phyloP scores from a whole-genome alignment of 768 basidiomycete species.

The Podaxis rugospora region DNA sequence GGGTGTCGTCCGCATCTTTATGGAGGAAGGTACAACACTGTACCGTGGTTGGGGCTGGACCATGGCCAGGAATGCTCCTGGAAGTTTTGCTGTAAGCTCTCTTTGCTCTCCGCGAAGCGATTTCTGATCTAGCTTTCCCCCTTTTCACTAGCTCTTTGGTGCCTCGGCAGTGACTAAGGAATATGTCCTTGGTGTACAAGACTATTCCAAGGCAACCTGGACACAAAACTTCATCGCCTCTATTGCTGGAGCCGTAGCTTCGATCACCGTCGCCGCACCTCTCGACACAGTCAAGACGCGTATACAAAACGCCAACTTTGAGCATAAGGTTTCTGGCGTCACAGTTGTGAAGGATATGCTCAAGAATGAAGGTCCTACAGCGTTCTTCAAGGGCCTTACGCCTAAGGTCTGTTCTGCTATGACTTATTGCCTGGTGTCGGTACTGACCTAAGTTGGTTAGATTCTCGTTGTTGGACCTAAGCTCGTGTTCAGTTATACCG shows the following conservation, averaged over 20 bases:
- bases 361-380: slow-evolving; percentile 75
- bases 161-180: slow-evolving; percentile 95
- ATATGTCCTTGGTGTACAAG: slow-evolving; percentile 80
- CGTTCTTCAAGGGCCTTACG: slow-evolving; percentile 96
- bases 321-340: slow-evolving; percentile 73
- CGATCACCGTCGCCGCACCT: slow-evolving; percentile 94
- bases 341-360: slow-evolving; percentile 83
- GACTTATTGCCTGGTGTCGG: background rate
- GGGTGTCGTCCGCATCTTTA: slow-evolving; percentile 82
- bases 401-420: slow-evolving; percentile 68
- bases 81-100: slow-evolving; percentile 80
- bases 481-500: slow-evolving; percentile 96
- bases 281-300: slow-evolving; percentile 96
- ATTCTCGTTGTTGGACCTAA: slow-evolving; percentile 96
- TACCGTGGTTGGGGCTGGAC: slow-evolving; percentile 99
- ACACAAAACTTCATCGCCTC: slow-evolving; percentile 96
- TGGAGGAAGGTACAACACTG: slow-evolving; percentile 87
- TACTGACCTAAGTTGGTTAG: slow-evolving; percentile 31
- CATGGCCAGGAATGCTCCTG: slow-evolving; percentile 95
- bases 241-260: slow-evolving; percentile 89
- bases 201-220: slow-evolving; percentile 97
- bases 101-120: background rate
- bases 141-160: slow-evolving; percentile 78
- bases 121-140: background rate
- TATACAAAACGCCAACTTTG: slow-evolving; percentile 98